Base-by-base conservation (phyloP, 768 basidiomycete species). In the Boletus rufocinnamomeus region DNA sequence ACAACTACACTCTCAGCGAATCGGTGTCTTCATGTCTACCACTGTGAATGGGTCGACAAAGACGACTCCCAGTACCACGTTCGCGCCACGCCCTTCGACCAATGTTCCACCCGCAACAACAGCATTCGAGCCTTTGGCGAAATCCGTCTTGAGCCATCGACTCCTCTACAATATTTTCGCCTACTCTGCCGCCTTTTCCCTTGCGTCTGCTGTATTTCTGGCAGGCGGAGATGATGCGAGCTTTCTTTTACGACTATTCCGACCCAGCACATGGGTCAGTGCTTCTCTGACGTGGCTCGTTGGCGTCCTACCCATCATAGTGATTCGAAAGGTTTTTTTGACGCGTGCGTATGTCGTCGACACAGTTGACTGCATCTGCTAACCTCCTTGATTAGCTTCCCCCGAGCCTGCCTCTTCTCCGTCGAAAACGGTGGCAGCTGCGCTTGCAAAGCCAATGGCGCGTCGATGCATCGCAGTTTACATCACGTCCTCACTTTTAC, bases 71-170 rank as follows among this genome's bases (percentile, higher is more conserved):
- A 46, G 71, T 25, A 72, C 73, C 1, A 69, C 63, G 21, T 63
- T 69, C 32, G 62, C 63, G 1, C 64, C 78, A n/a, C 82, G 82
- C 50, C 73, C 84, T 0, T 72, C 85, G 2, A 83, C 84, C 0
- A 74, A 80, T 1, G 72, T 90, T 6, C 86, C 87, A 1, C 77
- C 85, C 0, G 71, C 88, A 2, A 73, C 79, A 6, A 80, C 84
- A 62, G 72, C 77, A 1, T 91, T 85, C 67, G 86, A 89, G 61
- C 88, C 88, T 10, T 79, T 84, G 46, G 81, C 85, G 2, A 89
- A 86, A 66, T 72, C 79, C 3, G 77, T 86, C 6, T 78, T 91
- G 47, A 80, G 77, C 51, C 83, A 84, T 64, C 82, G 88, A 41
- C 80, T 89, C 8, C 73, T 81, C 25, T 76, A 79, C 61, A 75